Percentiles rank a stretch among this genome's conserved stretches.
Evolutionary conservation across 139 green algal species (phyloP).

Genomic region (Chlorella sp.): DNA sequence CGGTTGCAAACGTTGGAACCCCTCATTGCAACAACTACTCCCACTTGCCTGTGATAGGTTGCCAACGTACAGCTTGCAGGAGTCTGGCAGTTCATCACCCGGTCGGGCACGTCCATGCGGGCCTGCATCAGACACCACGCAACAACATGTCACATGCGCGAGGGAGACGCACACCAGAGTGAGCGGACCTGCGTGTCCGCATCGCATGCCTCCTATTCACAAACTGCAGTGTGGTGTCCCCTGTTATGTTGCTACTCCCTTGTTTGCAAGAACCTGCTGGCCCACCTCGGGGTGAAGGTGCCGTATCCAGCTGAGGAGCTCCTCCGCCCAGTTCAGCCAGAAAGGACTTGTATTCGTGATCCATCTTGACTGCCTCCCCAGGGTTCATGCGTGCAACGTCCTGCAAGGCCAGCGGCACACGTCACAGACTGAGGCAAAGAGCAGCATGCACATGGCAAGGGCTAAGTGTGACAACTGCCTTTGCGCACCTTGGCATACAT

Average conservation of each 20-base stretch:
- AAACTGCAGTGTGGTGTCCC: no score
- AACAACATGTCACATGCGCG: not conserved
- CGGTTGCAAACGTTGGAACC: no score
- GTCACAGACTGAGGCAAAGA: not conserved
- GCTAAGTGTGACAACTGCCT: not conserved
- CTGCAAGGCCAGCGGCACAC: not conserved
- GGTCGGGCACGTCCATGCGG: conserved; percentile 21
- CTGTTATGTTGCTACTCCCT: no score
- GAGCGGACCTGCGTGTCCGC: no score
- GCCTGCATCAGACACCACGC: conserved; percentile 2
- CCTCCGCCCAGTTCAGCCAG: conserved; percentile 83
- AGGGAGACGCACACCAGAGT: not conserved
- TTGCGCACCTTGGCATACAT: conserved; percentile 66
- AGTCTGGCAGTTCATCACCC: conserved; percentile 63
- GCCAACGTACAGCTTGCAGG: conserved; percentile 87
- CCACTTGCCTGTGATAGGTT: conserved; percentile 68
- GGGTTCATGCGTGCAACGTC: conserved; percentile 54
- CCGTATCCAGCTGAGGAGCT: conserved; percentile 29
- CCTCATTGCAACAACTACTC: not conserved
- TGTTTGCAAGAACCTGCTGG: no score
- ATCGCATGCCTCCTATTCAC: no score
- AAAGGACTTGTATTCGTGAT: conserved; percentile 96
- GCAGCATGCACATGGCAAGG: not conserved
- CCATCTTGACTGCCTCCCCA: conserved; percentile 64
- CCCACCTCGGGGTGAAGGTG: not conserved